Evolutionary conservation across 495 filamentous ascomycete species (phyloP).

Genomic region (Aspergillus kassunensis): DNA sequence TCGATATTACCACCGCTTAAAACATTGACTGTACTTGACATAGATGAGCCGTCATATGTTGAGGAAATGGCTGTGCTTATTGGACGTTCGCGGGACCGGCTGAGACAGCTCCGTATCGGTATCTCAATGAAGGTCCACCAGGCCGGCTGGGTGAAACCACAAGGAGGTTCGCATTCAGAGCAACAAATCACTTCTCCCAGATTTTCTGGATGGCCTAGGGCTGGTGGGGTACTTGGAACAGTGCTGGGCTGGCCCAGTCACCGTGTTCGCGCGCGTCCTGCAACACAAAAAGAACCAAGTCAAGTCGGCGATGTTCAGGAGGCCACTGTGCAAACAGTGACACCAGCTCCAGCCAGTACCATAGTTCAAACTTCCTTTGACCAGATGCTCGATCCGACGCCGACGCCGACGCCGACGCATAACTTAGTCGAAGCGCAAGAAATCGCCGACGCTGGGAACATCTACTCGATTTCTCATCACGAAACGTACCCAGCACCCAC

Average conservation of each 20-base stretch:
- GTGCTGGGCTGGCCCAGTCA: conserved; percentile 12
- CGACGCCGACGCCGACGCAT: no score
- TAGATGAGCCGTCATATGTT: conserved; percentile 83
- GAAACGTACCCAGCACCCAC: background rate
- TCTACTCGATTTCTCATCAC: background rate
- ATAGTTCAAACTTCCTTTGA: background rate
- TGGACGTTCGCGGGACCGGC: conserved; percentile 59
- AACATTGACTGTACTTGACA: conserved; percentile 78
- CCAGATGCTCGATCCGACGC: background rate
- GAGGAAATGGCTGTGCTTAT: conserved; percentile 86
- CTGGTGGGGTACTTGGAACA: conserved; percentile 58
- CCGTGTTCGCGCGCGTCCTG: background rate
- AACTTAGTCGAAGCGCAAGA: background rate
- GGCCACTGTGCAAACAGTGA: background rate
- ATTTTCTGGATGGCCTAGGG: conserved; percentile 32
- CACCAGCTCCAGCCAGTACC: background rate
- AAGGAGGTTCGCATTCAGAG: conserved; percentile 25
- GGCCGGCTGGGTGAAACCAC: conserved; percentile 56
- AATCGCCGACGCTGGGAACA: background rate
- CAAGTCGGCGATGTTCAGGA: background rate
- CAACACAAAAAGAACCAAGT: background rate
- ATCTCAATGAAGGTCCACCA: conserved; percentile 59
- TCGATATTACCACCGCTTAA: conserved; percentile 78
- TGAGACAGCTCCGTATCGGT: conserved; percentile 77
- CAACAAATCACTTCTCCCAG: conserved; percentile 17